Evolutionary conservation across 208 protist genomes (phyloP).

Genomic region (Strigomonas galati): DNA sequence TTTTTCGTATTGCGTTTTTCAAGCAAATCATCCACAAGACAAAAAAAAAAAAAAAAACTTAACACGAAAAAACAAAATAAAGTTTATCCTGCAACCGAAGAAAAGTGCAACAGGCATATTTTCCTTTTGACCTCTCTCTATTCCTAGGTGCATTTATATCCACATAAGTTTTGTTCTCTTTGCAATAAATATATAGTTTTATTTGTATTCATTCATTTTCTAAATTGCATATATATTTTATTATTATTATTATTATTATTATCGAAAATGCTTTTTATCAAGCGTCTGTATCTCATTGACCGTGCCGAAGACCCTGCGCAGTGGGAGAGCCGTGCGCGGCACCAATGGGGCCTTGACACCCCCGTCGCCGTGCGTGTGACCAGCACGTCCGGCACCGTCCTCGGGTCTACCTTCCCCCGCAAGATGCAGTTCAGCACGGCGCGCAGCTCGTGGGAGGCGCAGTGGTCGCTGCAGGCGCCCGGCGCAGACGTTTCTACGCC

Average conservation of each 20-base stretch:
- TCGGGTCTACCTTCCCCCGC: constrained; percentile 50
- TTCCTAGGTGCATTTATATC: background rate
- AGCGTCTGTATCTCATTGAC: constrained; percentile 43
- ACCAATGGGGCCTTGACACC: constrained; percentile 39
- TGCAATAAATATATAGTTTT: background rate
- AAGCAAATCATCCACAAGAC: too few relatives aligned
- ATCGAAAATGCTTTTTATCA: constrained; percentile 36
- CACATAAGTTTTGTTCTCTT: background rate
- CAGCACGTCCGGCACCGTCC: constrained; percentile 21
- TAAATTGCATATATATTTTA: constrained; percentile 3
- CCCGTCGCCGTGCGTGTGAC: constrained; percentile 44
- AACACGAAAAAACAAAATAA: background rate
- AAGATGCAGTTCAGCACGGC: constrained; percentile 12
- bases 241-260: constrained; percentile 4
- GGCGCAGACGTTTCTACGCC: constrained; percentile 26
- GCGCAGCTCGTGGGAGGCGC: constrained; percentile 65
- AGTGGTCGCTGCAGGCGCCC: constrained; percentile 28
- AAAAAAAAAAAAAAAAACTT: too few relatives aligned
- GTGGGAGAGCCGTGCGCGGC: constrained; percentile 31
- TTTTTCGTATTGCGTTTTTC: too few relatives aligned
- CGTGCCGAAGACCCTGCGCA: constrained; percentile 32
- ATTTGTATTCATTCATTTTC: constrained; percentile 7
- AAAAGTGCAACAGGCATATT: too few relatives aligned
- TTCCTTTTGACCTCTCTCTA: too few relatives aligned
- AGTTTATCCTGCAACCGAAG: too few relatives aligned